A percentile compares a stretch with the other conserved stretches of the same genome.
These are phyloP conservation scores for Mucor mucedo DNA, from an alignment of 371 early-diverging fungal species.

Conservation along the genomic window DNA sequence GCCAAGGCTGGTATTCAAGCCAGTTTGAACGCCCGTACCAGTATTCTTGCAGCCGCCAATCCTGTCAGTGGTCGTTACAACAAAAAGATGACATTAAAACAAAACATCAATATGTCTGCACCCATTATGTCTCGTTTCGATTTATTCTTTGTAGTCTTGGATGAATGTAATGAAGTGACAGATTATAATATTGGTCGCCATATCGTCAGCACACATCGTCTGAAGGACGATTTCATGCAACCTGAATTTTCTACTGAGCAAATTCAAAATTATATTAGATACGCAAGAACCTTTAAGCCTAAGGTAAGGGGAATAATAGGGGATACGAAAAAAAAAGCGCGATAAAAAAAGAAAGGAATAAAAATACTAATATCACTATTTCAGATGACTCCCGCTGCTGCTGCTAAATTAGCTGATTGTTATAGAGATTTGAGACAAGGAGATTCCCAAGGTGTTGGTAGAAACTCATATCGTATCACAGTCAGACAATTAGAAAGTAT, in stretches of 20 bases:
- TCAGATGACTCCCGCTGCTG: slow-evolving; percentile 82
- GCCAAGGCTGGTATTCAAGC: slow-evolving; percentile 99
- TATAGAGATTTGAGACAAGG: slow-evolving; percentile 93
- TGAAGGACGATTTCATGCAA: slow-evolving; percentile 70
- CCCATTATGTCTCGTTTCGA: slow-evolving; percentile 99
- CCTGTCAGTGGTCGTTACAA: slow-evolving; percentile 98
- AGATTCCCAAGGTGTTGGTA: slow-evolving; percentile 77
- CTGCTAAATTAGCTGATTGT: slow-evolving; percentile 79
- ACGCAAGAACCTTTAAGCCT: slow-evolving; percentile 89
- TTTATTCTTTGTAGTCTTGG: slow-evolving; percentile 98
- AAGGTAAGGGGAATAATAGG: slow-evolving; percentile 43
- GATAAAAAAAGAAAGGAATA: neutral
- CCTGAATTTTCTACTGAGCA: slow-evolving; percentile 81
- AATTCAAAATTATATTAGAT: slow-evolving; percentile 87
- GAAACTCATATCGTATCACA: slow-evolving; percentile 95
- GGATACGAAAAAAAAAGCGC: neutral
- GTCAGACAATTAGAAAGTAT: slow-evolving; percentile 98
- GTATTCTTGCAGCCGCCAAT: slow-evolving; percentile 99
- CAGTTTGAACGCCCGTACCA: slow-evolving; percentile 98
- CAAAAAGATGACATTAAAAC: slow-evolving; percentile 90
- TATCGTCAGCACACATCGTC: slow-evolving; percentile 92
- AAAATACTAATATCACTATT: slow-evolving; percentile 8
- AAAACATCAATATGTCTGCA: slow-evolving; percentile 97
- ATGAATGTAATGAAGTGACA: slow-evolving; percentile 91
- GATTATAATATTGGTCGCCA: slow-evolving; percentile 95